Conservation (phyloP, 2,329 filamentous ascomycete genomes). For the Atkinsonella texensis region DNA sequence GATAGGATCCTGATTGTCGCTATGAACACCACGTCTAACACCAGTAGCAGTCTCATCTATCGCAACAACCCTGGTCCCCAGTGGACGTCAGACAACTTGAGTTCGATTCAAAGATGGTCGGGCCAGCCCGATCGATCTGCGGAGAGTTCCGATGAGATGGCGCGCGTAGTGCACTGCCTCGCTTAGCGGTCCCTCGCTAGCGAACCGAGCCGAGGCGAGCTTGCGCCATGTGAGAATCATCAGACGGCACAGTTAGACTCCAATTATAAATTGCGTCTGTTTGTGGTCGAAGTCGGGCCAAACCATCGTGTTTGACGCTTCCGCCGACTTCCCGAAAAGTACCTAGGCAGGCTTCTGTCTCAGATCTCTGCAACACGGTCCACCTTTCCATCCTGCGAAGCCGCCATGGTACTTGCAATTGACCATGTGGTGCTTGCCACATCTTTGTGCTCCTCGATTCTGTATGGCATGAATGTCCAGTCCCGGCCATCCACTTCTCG, state of each 20-base stretch:
- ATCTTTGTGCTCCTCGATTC: constrained; percentile 8
- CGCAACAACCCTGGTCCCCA: constrained; percentile 31
- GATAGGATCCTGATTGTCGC: constrained; percentile 43
- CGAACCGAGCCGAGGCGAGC: too few relatives aligned
- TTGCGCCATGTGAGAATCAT: too few relatives aligned
- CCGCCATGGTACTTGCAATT: not conserved
- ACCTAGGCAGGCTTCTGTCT: not conserved
- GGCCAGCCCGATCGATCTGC: too few relatives aligned
- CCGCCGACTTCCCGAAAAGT: too few relatives aligned
- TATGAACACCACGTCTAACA: constrained; percentile 42
- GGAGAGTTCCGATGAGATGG: too few relatives aligned
- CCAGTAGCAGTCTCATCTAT: constrained; percentile 48
- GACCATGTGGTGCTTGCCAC: constrained; percentile 1
- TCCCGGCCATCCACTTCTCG: constrained; percentile 15
- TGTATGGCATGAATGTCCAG: constrained; percentile 11
- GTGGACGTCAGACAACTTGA: constrained; percentile 28
- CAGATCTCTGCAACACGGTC: too few relatives aligned
- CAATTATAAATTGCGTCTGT: too few relatives aligned
- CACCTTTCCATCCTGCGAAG: not conserved
- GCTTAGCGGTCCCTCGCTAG: too few relatives aligned
- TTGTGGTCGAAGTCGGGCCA: too few relatives aligned
- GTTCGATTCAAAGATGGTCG: constrained; percentile 48
- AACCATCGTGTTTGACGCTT: too few relatives aligned
- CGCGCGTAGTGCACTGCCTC: too few relatives aligned
- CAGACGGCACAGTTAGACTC: too few relatives aligned